These are phyloP conservation scores for Saururus chinensis DNA, from an alignment of 164 flowering plant genomes.

Conservation along the genomic window DNA sequence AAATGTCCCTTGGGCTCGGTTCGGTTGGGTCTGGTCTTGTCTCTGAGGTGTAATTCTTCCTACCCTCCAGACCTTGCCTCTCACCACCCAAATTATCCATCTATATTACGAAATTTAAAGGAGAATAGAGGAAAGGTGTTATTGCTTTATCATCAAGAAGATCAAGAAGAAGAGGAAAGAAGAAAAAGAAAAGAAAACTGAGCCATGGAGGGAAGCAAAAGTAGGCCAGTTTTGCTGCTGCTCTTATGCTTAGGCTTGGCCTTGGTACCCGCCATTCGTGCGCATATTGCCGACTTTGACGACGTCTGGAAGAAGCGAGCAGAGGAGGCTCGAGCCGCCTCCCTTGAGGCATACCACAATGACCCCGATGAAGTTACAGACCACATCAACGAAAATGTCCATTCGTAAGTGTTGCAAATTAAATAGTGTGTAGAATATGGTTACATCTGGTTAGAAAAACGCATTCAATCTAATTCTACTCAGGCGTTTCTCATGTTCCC, in stretches of 20 bases:
- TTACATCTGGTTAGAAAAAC: too few species aligned
- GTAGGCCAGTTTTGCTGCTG: background rate
- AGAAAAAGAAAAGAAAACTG: too few species aligned
- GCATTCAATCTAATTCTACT: too few species aligned
- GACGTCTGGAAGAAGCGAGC: slow-evolving; percentile 8
- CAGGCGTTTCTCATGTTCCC: too few species aligned
- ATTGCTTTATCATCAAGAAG: background rate
- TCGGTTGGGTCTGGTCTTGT: background rate
- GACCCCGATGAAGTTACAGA: slow-evolving; percentile 6
- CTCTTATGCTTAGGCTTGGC: background rate
- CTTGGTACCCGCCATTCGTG: background rate
- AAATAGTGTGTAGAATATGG: too few species aligned
- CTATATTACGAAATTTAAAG: background rate
- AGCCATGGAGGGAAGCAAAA: background rate
- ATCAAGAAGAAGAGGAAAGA: too few species aligned
- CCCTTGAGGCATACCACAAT: slow-evolving; percentile 5
- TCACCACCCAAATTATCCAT: background rate
- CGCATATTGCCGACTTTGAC: slow-evolving; percentile 4
- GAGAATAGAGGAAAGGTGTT: background rate
- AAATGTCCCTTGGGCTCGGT: background rate
- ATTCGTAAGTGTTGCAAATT: background rate
- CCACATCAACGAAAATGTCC: slow-evolving; percentile 2
- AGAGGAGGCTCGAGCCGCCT: background rate
- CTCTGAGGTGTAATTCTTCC: background rate
- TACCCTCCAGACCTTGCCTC: background rate